Evolutionary conservation across 768 basidiomycete species (phyloP).

Genomic region (Macrolepiota dolichaula): DNA sequence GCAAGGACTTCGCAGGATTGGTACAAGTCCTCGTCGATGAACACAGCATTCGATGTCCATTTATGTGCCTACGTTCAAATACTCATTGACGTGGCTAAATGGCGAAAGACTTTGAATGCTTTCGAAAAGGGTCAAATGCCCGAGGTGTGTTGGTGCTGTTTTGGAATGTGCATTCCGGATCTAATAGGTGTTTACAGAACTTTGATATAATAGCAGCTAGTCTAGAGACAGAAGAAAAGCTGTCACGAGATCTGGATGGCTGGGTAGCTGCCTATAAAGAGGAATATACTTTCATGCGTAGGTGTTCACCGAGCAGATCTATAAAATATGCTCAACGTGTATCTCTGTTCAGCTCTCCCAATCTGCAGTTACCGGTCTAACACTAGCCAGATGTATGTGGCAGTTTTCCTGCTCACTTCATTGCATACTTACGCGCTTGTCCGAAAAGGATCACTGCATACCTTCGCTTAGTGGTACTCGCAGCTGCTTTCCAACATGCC

Average conservation of each 20-base stretch:
- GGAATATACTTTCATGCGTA: conserved; percentile 33
- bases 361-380: conserved; percentile 43
- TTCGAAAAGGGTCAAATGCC: conserved; percentile 6
- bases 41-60: conserved; percentile 41
- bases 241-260: conserved; percentile 32
- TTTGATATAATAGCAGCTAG: conserved; percentile 30
- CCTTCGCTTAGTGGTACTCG: conserved; percentile 53
- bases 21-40: conserved; percentile 42
- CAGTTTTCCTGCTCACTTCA: not conserved
- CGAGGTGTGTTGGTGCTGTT: not conserved
- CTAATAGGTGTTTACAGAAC: conserved; percentile 19
- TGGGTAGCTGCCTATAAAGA: conserved; percentile 41
- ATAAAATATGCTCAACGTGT: not conserved
- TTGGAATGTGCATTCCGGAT: not conserved
- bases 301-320: conserved; percentile 13
- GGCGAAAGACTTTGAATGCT: conserved; percentile 25
- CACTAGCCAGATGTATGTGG: conserved; percentile 38
- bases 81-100: conserved; percentile 45
- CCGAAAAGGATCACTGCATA: conserved; percentile 46
- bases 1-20: conserved; percentile 48
- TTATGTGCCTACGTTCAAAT: conserved; percentile 53
- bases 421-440: conserved; percentile 4
- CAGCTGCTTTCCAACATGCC: conserved; percentile 50
- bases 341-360: conserved; percentile 29
- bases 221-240: conserved; percentile 33